phyloP scores from a whole-genome alignment of 371 early-diverging fungal species.

The Mucor irregularis region DNA sequence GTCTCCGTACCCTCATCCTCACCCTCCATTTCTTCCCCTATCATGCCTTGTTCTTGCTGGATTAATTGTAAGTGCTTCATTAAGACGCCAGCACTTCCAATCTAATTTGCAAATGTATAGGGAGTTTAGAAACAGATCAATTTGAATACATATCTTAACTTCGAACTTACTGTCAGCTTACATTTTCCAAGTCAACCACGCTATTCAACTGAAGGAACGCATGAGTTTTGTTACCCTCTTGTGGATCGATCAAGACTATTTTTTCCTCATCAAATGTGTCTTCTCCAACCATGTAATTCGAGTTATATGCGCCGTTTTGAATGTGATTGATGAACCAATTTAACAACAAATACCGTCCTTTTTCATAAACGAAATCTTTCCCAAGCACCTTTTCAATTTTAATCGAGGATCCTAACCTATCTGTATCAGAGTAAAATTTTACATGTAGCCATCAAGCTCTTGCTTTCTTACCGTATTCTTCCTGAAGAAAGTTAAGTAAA shows the following conservation, averaged over 20 bases:
- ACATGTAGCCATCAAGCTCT: no score
- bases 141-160: background rate
- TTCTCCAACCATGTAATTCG: background rate
- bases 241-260: constrained; percentile 16
- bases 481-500: background rate
- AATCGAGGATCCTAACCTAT: constrained; percentile 25
- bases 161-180: constrained; percentile 6
- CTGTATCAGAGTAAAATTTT: no score
- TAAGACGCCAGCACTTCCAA: constrained; percentile 67
- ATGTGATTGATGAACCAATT: constrained; percentile 20
- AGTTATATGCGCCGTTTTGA: background rate
- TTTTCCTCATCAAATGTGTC: background rate
- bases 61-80: constrained; percentile 47
- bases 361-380: constrained; percentile 56
- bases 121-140: background rate
- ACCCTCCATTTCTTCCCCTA: constrained; percentile 13
- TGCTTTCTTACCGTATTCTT: constrained; percentile 1
- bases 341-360: constrained; percentile 41
- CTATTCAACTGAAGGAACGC: constrained; percentile 56
- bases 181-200: constrained; percentile 53
- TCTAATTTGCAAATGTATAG: constrained; percentile 41
- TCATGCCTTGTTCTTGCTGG: constrained; percentile 5
- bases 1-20: constrained; percentile 13
- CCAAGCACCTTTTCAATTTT: constrained; percentile 43
- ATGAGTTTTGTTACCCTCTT: constrained; percentile 43